Percentiles rank a stretch among this genome's conserved stretches.
phyloP scores from a whole-genome alignment of 108 stramenopile genomes.

The Nitzschia sp. region DNA sequence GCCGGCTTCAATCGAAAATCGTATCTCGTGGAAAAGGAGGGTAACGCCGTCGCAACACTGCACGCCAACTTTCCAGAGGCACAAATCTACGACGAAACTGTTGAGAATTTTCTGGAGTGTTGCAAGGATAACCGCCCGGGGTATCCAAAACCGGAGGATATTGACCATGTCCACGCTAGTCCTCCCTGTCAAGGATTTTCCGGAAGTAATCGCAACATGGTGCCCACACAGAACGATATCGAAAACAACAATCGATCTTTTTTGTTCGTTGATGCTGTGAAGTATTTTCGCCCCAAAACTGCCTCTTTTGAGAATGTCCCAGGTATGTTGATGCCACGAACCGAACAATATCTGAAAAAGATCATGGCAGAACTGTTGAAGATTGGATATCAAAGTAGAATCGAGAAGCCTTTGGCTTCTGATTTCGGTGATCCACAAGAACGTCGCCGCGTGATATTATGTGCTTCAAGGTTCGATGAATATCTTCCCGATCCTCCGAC shows the following conservation, averaged over 20 bases:
- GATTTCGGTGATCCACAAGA: conserved; percentile 53
- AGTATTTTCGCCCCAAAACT: conserved; percentile 25
- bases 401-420: conserved; percentile 29
- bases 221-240: neutral
- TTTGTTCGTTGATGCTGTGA: conserved; percentile 3
- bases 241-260: neutral
- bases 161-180: conserved; percentile 23
- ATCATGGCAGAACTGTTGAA: neutral
- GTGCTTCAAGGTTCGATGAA: neutral
- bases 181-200: conserved; percentile 55
- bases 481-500: neutral
- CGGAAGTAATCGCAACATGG: conserved; percentile 21
- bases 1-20: conserved; percentile 35
- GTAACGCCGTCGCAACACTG: neutral
- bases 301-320: conserved; percentile 52
- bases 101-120: conserved; percentile 12
- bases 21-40: conserved; percentile 43
- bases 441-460: conserved; percentile 40
- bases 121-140: conserved; percentile 13
- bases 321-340: conserved; percentile 33
- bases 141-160: conserved; percentile 19
- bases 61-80: neutral
- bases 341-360: neutral
- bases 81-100: neutral
- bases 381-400: conserved; percentile 1